Conservation (phyloP, 2,329 filamentous ascomycete species). For the Pseudovirgaria hyperparasitica region DNA sequence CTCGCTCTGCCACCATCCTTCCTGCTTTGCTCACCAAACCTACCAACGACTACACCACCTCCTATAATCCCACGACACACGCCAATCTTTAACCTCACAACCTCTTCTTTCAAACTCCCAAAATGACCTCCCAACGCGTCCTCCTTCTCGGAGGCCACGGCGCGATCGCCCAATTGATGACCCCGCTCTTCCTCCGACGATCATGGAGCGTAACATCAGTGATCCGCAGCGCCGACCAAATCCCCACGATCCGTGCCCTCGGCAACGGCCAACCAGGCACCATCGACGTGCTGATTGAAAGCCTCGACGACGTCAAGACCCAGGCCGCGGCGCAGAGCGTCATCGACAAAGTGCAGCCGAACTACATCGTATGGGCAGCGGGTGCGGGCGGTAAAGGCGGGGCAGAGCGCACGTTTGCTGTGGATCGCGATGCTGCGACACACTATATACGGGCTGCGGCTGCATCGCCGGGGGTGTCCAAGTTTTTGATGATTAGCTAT, state of each 20-base stretch:
- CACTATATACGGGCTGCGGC: conserved; percentile 39
- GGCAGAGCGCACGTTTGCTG: conserved; percentile 34
- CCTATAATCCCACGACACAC: no score
- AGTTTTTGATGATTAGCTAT: conserved; percentile 44
- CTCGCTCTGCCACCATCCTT: no score
- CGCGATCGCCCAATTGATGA: conserved; percentile 62
- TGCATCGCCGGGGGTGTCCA: conserved; percentile 31
- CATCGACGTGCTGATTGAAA: conserved; percentile 56
- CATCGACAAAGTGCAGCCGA: conserved; percentile 46
- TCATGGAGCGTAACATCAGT: conserved; percentile 69
- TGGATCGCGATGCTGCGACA: conserved; percentile 43
- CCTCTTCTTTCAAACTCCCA: no score
- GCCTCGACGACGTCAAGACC: conserved; percentile 56
- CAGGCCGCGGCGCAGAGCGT: conserved; percentile 49
- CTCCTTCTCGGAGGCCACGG: conserved; percentile 73
- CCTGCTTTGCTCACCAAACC: no score
- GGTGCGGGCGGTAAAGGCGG: conserved; percentile 47
- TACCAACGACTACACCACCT: no score
- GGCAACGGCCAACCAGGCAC: conserved; percentile 47
- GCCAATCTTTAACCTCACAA: no score
- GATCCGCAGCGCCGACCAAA: conserved; percentile 61
- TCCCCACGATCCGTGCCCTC: conserved; percentile 48
- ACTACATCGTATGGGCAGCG: conserved; percentile 58
- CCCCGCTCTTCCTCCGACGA: conserved; percentile 60
- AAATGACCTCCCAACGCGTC: conserved; percentile 33